Evolutionary conservation across 2,329 filamentous ascomycete genomes (phyloP), one percentile per base, ranked within the genome.

Genomic region (Ophidiomyces ophidiicola): DNA sequence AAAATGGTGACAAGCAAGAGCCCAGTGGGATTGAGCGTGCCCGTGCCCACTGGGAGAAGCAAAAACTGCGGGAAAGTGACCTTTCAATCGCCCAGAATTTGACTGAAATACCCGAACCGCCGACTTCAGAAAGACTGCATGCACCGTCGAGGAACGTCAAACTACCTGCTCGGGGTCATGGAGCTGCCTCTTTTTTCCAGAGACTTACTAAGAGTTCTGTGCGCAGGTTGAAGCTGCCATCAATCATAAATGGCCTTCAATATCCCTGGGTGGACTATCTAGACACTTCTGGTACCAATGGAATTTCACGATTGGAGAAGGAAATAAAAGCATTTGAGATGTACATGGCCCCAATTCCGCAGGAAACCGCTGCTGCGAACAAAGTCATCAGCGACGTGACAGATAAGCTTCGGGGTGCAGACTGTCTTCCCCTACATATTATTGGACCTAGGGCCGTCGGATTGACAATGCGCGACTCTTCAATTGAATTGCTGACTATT

Each of bases 361-460:
- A 49, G 8, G 72, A 77, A 53, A 47, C 53, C 14, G 45, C 52
- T 11, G 50, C 41, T 10, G 50, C 57, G 5, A 36, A 50, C 14
- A 50, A 41, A 5, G 44, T 62, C 3, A 42, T 51, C 4, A 32
- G 39, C 14, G 51, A 58, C 14, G 35, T 64, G 7, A 40, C 49
- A 53, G 38, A 47, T 41, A 33, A 52, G 30, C 36, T 64, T 32
- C 46, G 54, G 45, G 32, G 47, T 12, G 45, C 52, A 29, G 25
- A 41, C 6, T 15, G 28, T 17, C 33, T 14, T 26, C 39, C 50
- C 6, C 56, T 63, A 5, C 60, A 69, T 42, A 44, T 70, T 2
- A 69, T 72, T 42, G 74, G 74, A 12, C 76, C 73, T 6, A 60
- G 69, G 41, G 53, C 56, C 7, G 74, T 67, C 10, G 70, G 71